Evolutionary conservation across 495 filamentous ascomycete species (phyloP).

Genomic region (Neurospora pannonica): DNA sequence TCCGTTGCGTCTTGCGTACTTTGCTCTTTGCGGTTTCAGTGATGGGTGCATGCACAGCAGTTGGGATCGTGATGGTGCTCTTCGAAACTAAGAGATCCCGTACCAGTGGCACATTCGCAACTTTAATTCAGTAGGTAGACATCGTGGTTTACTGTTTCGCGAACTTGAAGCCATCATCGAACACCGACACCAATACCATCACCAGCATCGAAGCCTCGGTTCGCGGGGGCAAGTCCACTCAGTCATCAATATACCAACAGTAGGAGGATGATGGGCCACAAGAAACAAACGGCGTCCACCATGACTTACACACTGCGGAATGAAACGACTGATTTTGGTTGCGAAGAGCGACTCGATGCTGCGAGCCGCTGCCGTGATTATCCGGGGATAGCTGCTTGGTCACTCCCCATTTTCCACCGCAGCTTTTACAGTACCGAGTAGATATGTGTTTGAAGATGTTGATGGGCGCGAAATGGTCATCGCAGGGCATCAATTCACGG

Average conservation of each 20-base stretch:
- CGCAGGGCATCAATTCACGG: neutral
- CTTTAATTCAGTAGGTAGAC: neutral
- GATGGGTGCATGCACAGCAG: neutral
- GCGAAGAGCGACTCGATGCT: neutral
- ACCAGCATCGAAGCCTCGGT: neutral
- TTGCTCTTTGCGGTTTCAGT: neutral
- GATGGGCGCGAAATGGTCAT: neutral
- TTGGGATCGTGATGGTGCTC: neutral
- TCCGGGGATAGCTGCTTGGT: neutral
- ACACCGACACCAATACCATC: neutral
- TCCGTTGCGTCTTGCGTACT: too few species aligned
- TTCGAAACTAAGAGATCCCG: too few species aligned
- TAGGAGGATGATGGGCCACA: neutral
- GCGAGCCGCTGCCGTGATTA: neutral
- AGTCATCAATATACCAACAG: neutral
- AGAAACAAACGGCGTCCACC: neutral
- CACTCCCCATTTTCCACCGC: neutral
- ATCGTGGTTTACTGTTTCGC: neutral
- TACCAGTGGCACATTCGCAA: neutral
- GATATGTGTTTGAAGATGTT: neutral
- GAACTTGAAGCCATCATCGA: neutral
- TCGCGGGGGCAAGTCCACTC: neutral
- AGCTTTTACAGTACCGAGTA: neutral
- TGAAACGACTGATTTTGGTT: neutral
- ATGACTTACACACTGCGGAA: neutral